phyloP scores from a whole-genome alignment of 2,329 filamentous ascomycete species.

The Hortaea werneckii region DNA sequence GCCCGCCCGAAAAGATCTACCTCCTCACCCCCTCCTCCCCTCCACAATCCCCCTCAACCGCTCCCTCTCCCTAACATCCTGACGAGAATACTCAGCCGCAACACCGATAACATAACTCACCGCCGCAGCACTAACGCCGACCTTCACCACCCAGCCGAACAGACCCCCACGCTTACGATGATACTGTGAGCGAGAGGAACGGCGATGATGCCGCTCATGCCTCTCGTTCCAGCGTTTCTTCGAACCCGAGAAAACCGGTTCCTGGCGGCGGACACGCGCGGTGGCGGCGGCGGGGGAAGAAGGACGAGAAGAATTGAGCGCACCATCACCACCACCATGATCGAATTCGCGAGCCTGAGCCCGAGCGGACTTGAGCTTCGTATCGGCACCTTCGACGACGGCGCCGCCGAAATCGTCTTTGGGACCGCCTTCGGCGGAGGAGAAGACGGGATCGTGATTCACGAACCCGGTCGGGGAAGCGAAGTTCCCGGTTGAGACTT shows the following conservation, averaged over 20 bases:
- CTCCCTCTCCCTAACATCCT: conserved; percentile 10
- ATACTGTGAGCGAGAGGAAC: conserved; percentile 5
- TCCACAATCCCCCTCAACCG: conserved; percentile 16
- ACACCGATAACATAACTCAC: conserved; percentile 50
- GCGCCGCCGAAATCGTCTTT: not conserved
- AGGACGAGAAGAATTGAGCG: too few relatives aligned
- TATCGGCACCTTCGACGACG: conserved; percentile 3
- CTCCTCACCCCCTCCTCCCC: conserved; percentile 7
- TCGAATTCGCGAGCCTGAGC: conserved; percentile 25
- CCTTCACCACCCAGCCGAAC: conserved; percentile 37
- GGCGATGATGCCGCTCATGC: conserved; percentile 8
- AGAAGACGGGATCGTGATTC: conserved; percentile 7
- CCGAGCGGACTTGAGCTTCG: not conserved
- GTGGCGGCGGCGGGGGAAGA: conserved; percentile 23
- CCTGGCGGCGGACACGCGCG: conserved; percentile 37
- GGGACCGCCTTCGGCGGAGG: not conserved
- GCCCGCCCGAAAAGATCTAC: not conserved
- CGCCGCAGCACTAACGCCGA: conserved; percentile 46
- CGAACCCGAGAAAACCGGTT: conserved; percentile 39
- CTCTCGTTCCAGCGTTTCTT: conserved; percentile 7
- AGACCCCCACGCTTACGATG: conserved; percentile 2
- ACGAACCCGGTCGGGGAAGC: conserved; percentile 57
- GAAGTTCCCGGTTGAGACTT: conserved; percentile 44
- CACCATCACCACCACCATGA: conserved; percentile 16
- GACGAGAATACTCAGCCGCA: conserved; percentile 36